Evolutionary conservation across 1,284 basidiomycete species (phyloP).

Genomic region (Neolentinus lepideus): DNA sequence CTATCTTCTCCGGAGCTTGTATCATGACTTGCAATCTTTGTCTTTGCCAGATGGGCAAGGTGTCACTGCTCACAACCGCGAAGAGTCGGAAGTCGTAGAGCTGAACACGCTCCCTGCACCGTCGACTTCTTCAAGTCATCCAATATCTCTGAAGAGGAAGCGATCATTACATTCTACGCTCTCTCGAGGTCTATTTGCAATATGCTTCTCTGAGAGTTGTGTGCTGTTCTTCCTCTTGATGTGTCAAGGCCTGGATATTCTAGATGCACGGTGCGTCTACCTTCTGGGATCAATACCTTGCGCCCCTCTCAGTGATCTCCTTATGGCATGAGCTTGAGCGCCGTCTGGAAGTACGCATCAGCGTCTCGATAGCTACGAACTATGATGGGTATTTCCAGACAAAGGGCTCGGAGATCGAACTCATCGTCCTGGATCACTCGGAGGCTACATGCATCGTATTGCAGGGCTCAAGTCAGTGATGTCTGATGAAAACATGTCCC

Average conservation of each 20-base stretch:
- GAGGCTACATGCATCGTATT: background rate
- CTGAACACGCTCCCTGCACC: slow-evolving; percentile 40
- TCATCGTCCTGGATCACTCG: background rate
- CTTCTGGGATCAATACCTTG: background rate
- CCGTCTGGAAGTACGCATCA: background rate
- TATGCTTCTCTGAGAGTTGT: slow-evolving; percentile 64
- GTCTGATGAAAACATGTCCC: background rate
- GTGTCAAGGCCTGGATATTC: slow-evolving; percentile 48
- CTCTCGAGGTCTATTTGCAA: slow-evolving; percentile 49
- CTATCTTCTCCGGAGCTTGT: slow-evolving; percentile 46
- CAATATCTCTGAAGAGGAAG: slow-evolving; percentile 15
- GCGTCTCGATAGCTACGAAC: background rate
- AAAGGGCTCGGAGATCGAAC: background rate
- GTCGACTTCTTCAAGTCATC: slow-evolving; percentile 21
- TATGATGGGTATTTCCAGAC: background rate
- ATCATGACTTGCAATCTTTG: slow-evolving; percentile 43
- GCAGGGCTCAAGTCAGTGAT: background rate
- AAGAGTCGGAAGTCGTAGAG: slow-evolving; percentile 24
- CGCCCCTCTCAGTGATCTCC: background rate
- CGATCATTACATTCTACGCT: slow-evolving; percentile 43
- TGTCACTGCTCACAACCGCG: slow-evolving; percentile 12
- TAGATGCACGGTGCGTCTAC: slow-evolving; percentile 42
- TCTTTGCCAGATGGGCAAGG: slow-evolving; percentile 18
- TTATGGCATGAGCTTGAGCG: background rate
- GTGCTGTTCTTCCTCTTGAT: slow-evolving; percentile 61